Evolutionary conservation across 805 yeast species (phyloP), one percentile per base, ranked within the genome.

Genomic region (Pichia scutulata): DNA sequence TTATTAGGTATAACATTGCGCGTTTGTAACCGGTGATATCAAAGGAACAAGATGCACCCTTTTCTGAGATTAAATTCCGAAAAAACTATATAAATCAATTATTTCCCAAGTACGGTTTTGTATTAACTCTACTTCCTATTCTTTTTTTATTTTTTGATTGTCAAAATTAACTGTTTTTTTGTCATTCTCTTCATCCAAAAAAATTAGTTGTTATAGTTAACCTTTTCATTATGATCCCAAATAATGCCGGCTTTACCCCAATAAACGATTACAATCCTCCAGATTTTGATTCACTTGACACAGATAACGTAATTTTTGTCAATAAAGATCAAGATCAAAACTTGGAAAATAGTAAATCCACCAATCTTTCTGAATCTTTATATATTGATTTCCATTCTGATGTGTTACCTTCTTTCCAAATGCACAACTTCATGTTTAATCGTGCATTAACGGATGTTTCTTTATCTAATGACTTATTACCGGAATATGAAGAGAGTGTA

Each of bases 321-420:
- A 33, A 33, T 33, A 19, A 33, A 33, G 7, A n/a, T n/a, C 18
- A 16, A 33, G 19, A 16, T 16, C 19, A 33, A 16, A 16, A 33
- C 7, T 14, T n/a, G 4, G 19, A 33, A n/a, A n/a, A 33, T 16
- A 33, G 10, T n/a, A n/a, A 33, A n/a, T 8, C 19, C 7, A n/a
- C 2, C n/a, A 10, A 16, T 12, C 2, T 19, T n/a, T 33, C 37
- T 16, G 37, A n/a, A 5, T n/a, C 19, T 19, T 33, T 33, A 7
- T 18, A 42, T 16, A 33, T 33, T 19, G 46, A 23, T 36, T 33
- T 21, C n/a, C 16, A 28, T 21, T 19, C 23, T 30, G 49, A 47
- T 13, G n/a, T 41, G 18, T 33, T 47, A 25, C 89, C 89, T 0
- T 81, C 87, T 0, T 83, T 82, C 60, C 85, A 82, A 55, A 77